These are phyloP conservation scores for Sporothrix pseudoabietina DNA, from an alignment of 2,329 filamentous ascomycete genomes.

Conservation along the genomic window DNA sequence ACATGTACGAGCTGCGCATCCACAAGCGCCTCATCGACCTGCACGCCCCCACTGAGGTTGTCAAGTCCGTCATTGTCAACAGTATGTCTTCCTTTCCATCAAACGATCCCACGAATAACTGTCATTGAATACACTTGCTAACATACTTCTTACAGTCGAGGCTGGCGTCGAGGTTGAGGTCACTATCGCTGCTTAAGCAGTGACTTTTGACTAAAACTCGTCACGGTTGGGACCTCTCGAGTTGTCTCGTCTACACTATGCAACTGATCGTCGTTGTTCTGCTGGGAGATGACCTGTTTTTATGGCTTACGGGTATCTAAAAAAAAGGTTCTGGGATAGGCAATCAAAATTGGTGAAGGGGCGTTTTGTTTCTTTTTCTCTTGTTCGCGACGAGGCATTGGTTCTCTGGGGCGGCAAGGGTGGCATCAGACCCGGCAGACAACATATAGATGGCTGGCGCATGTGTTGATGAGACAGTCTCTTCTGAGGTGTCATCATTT, in stretches of 20 bases:
- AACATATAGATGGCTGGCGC: neutral
- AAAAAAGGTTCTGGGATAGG: slow-evolving; percentile 12
- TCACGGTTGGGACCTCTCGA: neutral
- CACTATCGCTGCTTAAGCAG: slow-evolving; percentile 70
- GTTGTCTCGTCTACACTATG: neutral
- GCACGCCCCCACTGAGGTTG: slow-evolving; percentile 94
- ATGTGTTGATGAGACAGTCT: neutral
- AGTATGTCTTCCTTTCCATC: slow-evolving; percentile 42
- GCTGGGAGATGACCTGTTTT: neutral
- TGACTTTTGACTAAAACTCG: neutral
- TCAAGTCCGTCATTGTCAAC: slow-evolving; percentile 97
- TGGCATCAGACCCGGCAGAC: neutral
- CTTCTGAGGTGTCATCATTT: neutral
- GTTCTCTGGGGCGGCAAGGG: neutral
- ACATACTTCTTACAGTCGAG: slow-evolving; percentile 56
- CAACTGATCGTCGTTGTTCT: neutral
- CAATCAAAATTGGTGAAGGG: neutral
- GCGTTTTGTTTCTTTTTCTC: slow-evolving; percentile 1
- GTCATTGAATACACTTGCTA: slow-evolving; percentile 13
- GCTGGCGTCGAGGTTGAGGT: slow-evolving; percentile 92
- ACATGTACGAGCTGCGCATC: slow-evolving; percentile 92
- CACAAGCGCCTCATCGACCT: slow-evolving; percentile 98
- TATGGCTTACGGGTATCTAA: slow-evolving; percentile 4
- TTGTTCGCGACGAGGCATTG: neutral
- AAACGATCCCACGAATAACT: neutral